Evolutionary conservation across 2,329 filamentous ascomycete genomes (phyloP).

Genomic region (Boeremia lycopersici): DNA sequence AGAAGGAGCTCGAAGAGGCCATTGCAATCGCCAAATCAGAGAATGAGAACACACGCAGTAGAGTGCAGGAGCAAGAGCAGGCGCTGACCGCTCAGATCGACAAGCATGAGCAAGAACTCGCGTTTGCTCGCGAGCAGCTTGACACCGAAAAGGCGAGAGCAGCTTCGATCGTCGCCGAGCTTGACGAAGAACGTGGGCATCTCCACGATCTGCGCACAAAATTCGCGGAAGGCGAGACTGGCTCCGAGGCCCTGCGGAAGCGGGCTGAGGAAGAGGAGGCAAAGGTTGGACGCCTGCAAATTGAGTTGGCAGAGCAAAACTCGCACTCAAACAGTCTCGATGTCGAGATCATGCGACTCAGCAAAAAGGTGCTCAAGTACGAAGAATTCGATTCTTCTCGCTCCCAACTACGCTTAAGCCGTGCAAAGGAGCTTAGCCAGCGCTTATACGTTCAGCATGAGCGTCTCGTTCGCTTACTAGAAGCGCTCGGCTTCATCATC

Average conservation of each 20-base stretch:
- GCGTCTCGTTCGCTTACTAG: conserved; percentile 79
- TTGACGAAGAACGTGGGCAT: conserved; percentile 72
- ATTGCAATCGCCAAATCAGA: conserved; percentile 55
- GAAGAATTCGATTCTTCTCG: conserved; percentile 56
- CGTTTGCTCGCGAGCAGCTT: conserved; percentile 51
- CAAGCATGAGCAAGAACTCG: conserved; percentile 46
- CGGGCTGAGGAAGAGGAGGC: conserved; percentile 77
- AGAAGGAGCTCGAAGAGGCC: conserved; percentile 53
- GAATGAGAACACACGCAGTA: conserved; percentile 50
- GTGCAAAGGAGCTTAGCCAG: conserved; percentile 83
- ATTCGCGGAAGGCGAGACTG: conserved; percentile 82
- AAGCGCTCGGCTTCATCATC: conserved; percentile 84
- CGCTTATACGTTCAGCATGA: conserved; percentile 84
- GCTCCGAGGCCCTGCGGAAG: conserved; percentile 77
- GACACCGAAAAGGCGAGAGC: conserved; percentile 56
- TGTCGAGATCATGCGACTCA: conserved; percentile 72
- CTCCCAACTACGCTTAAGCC: conserved; percentile 72
- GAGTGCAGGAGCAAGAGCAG: conserved; percentile 49
- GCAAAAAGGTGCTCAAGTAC: conserved; percentile 66
- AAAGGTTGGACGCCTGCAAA: conserved; percentile 69
- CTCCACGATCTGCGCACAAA: conserved; percentile 71
- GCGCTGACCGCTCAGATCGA: conserved; percentile 46
- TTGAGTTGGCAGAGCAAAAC: conserved; percentile 75
- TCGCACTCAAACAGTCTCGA: conserved; percentile 78
- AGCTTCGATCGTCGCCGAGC: conserved; percentile 55